These are phyloP conservation scores for Magnolia sinica DNA, from an alignment of 164 flowering plant species.

Conservation along the genomic window DNA sequence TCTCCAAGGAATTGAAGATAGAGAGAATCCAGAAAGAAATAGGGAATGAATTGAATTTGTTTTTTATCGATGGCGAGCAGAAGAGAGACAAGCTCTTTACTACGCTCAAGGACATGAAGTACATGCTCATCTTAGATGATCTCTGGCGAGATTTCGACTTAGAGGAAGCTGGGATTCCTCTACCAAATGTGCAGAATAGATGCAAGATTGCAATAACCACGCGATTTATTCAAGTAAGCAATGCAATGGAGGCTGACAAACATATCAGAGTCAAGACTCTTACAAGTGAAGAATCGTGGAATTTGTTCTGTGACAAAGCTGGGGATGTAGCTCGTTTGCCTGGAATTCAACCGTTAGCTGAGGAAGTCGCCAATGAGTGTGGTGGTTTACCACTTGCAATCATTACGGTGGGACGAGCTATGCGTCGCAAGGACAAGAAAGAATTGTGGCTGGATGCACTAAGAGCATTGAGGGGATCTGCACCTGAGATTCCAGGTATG, in stretches of 20 bases:
- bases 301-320: neutral
- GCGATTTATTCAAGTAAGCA: neutral
- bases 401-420: conserved; percentile 10
- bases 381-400: conserved; percentile 14
- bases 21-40: conserved; percentile 3
- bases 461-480: conserved; percentile 4
- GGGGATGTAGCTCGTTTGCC: neutral
- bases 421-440: neutral
- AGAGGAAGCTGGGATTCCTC: conserved; percentile 1
- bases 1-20: neutral
- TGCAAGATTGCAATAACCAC: neutral
- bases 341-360: neutral
- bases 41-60: neutral
- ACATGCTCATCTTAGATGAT: conserved; percentile 8
- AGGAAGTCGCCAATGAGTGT: conserved; percentile 6
- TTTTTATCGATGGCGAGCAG: neutral
- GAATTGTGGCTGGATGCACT: conserved; percentile 10
- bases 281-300: neutral
- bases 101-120: neutral
- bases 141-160: neutral
- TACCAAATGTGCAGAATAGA: neutral
- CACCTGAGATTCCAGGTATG: neutral
- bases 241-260: conserved; percentile 1
- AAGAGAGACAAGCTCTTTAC: neutral
- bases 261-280: neutral